phyloP scores from a whole-genome alignment of 139 green algal species.

The Micractinium sp. region DNA sequence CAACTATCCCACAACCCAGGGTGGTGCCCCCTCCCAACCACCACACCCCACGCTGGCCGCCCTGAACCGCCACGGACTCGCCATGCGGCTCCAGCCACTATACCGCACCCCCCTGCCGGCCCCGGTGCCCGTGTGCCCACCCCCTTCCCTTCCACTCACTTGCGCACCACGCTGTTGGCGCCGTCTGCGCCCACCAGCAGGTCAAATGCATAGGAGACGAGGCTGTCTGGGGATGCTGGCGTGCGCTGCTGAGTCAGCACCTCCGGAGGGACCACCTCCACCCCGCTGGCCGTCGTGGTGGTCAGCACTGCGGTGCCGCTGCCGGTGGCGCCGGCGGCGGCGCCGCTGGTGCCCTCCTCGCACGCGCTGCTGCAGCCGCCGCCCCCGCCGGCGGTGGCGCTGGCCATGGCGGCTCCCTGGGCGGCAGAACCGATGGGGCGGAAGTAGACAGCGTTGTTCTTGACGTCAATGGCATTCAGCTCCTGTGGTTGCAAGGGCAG shows the following conservation, averaged over 20 bases:
- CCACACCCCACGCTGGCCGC: too few relatives aligned
- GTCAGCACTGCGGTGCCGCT: background rate
- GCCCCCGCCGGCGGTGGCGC: background rate
- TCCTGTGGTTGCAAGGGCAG: background rate
- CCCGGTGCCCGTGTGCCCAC: too few relatives aligned
- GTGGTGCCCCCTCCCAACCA: too few relatives aligned
- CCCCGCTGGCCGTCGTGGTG: background rate
- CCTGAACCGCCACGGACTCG: too few relatives aligned
- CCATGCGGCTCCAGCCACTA: too few relatives aligned
- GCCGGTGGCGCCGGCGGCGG: background rate
- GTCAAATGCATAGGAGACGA: conserved; percentile 29
- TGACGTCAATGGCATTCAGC: background rate
- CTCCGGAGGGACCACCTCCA: background rate
- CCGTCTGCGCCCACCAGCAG: conserved; percentile 66
- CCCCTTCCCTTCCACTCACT: background rate
- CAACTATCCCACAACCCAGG: too few relatives aligned
- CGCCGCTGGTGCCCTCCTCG: background rate
- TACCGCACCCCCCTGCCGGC: too few relatives aligned
- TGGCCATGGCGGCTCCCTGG: background rate
- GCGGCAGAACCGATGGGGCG: background rate
- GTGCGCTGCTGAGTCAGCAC: conserved; percentile 1
- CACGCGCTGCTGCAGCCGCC: background rate
- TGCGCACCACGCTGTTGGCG: conserved; percentile 42
- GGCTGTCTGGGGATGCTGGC: background rate
- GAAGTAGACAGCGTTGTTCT: conserved; percentile 5